These are phyloP conservation scores for Blastocystis sp. DNA, from an alignment of 352 stramenopile species.

Conservation along the genomic window DNA sequence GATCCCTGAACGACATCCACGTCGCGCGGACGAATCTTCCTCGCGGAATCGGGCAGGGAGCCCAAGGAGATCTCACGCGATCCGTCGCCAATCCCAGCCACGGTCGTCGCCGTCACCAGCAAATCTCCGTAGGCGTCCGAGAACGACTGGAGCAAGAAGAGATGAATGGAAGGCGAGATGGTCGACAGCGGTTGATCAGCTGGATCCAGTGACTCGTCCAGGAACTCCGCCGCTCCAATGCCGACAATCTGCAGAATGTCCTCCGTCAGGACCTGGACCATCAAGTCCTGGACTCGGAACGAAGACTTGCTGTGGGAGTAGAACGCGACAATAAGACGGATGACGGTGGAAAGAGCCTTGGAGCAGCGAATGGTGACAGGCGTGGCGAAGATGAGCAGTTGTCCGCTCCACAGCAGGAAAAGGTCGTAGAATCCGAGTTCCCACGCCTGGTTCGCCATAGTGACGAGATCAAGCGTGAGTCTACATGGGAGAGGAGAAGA, in stretches of 20 bases:
- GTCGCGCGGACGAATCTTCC: slow-evolving; percentile 26
- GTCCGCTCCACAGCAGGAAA: slow-evolving; percentile 13
- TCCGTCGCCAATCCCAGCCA: background rate
- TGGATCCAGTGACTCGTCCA: background rate
- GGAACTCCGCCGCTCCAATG: background rate
- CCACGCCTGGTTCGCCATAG: background rate
- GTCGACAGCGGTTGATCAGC: background rate
- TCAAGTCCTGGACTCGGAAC: background rate
- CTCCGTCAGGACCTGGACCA: background rate
- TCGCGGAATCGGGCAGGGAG: background rate
- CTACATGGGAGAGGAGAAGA: background rate
- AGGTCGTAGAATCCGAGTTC: background rate
- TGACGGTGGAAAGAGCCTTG: background rate
- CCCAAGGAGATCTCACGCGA: background rate
- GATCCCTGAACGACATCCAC: background rate
- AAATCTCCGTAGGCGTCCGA: background rate
- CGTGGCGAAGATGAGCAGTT: slow-evolving; percentile 20
- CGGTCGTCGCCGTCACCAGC: background rate
- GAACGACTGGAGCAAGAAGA: slow-evolving; percentile 35
- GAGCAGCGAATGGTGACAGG: background rate
- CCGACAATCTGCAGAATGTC: background rate
- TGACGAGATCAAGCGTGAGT: background rate
- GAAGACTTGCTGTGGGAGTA: background rate
- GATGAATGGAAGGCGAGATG: background rate
- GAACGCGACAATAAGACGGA: background rate